Conservation (phyloP, 257 asterid species). For the Voacanga thouarsii region DNA sequence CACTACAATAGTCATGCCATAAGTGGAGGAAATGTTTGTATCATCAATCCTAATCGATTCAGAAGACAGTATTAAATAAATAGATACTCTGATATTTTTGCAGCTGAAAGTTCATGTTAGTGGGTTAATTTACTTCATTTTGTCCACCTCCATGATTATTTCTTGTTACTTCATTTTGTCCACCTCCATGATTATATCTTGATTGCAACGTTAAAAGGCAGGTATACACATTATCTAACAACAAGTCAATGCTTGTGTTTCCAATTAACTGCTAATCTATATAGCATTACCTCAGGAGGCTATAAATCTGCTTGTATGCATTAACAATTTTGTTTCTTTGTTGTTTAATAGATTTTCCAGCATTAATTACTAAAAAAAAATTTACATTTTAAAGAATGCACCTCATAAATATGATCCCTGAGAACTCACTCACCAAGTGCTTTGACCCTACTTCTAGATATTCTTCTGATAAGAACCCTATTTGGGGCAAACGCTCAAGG, state of each 20-base stretch:
- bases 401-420: neutral
- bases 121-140: neutral
- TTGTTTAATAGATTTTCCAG: neutral
- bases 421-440: neutral
- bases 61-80: neutral
- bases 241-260: neutral
- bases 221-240: neutral
- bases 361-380: neutral
- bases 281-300: neutral
- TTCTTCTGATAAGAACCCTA: neutral
- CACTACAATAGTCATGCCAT: neutral
- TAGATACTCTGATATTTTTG: neutral
- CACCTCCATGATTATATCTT: neutral
- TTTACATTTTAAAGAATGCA: neutral
- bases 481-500: neutral
- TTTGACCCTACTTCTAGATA: neutral
- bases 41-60: too few relatives aligned
- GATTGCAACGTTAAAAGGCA: neutral
- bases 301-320: neutral
- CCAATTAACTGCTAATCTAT: neutral
- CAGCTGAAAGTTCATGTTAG: too few relatives aligned
- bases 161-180: neutral
- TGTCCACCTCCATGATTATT: neutral
- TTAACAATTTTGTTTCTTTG: neutral
- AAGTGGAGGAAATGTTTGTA: too few relatives aligned